Conservation (phyloP, 306 rosid species). For the Inga oerstediana region DNA sequence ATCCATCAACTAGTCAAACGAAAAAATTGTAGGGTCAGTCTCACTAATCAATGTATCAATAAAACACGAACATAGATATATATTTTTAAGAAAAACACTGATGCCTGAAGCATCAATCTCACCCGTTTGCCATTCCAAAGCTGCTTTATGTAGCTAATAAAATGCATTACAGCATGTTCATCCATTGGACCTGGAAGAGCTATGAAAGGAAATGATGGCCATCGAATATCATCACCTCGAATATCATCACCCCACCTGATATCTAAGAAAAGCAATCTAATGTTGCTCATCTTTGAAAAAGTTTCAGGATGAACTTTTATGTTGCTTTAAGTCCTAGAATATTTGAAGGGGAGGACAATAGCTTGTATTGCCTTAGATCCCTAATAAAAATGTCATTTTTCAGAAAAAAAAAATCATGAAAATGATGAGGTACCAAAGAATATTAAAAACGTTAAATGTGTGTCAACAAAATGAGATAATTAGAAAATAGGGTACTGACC, state of each 20-base stretch:
- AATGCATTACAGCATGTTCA: background rate
- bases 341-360: background rate
- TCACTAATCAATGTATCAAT: background rate
- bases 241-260: too few relatives aligned
- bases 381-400: background rate
- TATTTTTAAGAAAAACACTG: background rate
- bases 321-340: fast-evolving
- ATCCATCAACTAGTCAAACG: background rate
- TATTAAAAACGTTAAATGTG: background rate
- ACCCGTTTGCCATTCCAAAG: background rate
- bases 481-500: background rate
- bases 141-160: background rate
- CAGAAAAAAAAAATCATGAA: background rate
- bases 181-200: background rate
- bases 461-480: background rate
- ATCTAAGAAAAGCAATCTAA: background rate
- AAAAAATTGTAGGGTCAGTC: background rate
- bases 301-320: background rate
- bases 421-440: background rate
- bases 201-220: background rate
- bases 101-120: background rate
- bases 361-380: background rate
- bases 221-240: too few relatives aligned
- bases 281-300: background rate
- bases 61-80: background rate